A percentile compares a stretch with the other conserved stretches of the same genome.
Conservation (phyloP, 1,284 basidiomycete species). For the Sporisorium exsertum region DNA sequence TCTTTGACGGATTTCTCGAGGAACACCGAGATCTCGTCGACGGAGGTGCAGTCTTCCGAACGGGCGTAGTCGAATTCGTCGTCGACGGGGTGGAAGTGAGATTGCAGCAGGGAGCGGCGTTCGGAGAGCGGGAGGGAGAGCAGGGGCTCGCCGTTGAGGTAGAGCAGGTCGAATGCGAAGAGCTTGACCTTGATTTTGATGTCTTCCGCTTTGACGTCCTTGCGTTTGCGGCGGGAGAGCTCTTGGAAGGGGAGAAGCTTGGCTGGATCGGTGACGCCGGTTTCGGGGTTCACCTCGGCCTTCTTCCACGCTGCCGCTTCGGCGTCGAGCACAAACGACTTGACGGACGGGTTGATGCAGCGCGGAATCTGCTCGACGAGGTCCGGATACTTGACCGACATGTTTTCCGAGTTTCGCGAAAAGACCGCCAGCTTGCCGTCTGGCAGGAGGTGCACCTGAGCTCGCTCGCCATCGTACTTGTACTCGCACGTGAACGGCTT, state of each 20-base stretch:
- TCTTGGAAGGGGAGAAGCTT: constrained; percentile 96
- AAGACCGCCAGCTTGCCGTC: constrained; percentile 79
- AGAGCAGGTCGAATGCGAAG: constrained; percentile 94
- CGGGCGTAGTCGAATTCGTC: constrained; percentile 95
- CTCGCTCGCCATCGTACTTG: constrained; percentile 99
- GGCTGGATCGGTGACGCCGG: constrained; percentile 63
- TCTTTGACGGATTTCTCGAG: constrained; percentile 96
- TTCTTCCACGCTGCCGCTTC: constrained; percentile 97
- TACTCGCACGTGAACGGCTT: constrained; percentile 98
- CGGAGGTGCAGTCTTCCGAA: constrained; percentile 86
- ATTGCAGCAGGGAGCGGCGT: constrained; percentile 80
- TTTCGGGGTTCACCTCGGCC: constrained; percentile 66
- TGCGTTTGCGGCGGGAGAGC: constrained; percentile 91
- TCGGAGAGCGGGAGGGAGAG: constrained; percentile 47
- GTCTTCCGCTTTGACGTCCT: constrained; percentile 95
- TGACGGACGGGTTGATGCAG: constrained; percentile 75
- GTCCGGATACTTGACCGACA: constrained; percentile 99
- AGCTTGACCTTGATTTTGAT: constrained; percentile 95
- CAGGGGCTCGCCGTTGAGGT: constrained; percentile 82
- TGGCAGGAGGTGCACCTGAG: constrained; percentile 73
- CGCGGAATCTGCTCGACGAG: constrained; percentile 90
- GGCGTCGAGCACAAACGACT: constrained; percentile 92
- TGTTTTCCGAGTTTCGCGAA: constrained; percentile 97
- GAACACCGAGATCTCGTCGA: constrained; percentile 94
- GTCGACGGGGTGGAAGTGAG: constrained; percentile 84